Base-by-base conservation (phyloP, 306 rosid species). In the Prunus padus region DNA sequence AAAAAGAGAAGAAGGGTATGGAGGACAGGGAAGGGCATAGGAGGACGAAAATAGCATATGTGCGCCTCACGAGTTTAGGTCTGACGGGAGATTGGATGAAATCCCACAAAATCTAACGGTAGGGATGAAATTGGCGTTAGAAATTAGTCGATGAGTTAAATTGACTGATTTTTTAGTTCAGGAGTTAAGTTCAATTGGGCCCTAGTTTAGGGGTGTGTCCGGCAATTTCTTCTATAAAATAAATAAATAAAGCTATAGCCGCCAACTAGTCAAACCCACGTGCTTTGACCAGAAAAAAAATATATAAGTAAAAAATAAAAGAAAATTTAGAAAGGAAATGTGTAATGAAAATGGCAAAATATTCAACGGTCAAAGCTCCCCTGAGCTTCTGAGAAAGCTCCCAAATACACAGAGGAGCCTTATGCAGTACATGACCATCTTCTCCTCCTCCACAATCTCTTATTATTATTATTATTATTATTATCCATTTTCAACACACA, bases 231-330 rank as follows among this genome's bases (percentile, higher is more conserved):
- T n/a, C n/a, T n/a, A n/a, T n/a, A n/a, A 37, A 37, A 37, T 37
- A 37, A 37, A 47, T 13, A 47, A 14, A 47, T 47, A 13, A 47
- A 47, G 12, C 0, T 5, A 15, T 56, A 75, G 93, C 96, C 90
- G 95, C 98, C 93, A 84, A 46, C 72, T 75, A 79, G 91, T 91
- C 97, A 87, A 89, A 91, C 79, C 78, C 93, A 87, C 88, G 82
- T 77, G 74, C 66, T 91, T 85, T 87, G 97, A 91, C 93, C 83
- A 28, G 63, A 12, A 73, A 20, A 30, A 30, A 56, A 10, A 52
- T 2, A 52, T 2, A 5, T 12, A 54, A 57, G 23, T 70, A 30
- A 56, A 66, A 25, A 59, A 26, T 8, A 5, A n/a, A 49, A 15
- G 16, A 25, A 33, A 42, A 52, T 33, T 5, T 11, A 12, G 31